Percentiles rank a stretch among this genome's conserved stretches.
phyloP scores from a whole-genome alignment of 495 filamentous ascomycete species.

The Hypoxylon rickii region DNA sequence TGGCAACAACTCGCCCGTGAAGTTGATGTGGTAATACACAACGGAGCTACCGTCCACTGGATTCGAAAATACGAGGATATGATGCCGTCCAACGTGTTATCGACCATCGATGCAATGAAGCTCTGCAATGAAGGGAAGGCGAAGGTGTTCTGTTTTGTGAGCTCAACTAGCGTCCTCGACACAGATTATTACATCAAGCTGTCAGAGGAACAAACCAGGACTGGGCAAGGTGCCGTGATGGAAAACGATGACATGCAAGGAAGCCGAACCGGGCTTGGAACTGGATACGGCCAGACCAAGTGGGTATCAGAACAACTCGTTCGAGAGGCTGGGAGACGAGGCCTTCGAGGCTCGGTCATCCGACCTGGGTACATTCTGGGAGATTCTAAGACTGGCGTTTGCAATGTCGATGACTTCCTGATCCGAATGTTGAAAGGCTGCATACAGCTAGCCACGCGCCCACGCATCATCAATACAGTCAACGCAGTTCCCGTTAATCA shows the following conservation, averaged over 20 bases:
- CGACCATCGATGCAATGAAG: slow-evolving; percentile 75
- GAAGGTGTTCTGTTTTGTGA: slow-evolving; percentile 83
- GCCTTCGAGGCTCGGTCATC: slow-evolving; percentile 75
- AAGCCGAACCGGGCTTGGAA: slow-evolving; percentile 54
- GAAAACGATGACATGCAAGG: slow-evolving; percentile 54
- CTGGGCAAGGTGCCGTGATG: slow-evolving; percentile 52
- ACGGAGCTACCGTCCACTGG: slow-evolving; percentile 90
- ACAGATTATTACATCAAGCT: slow-evolving; percentile 77
- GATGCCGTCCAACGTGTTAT: slow-evolving; percentile 76
- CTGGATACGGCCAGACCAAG: slow-evolving; percentile 92
- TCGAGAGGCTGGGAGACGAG: slow-evolving; percentile 76
- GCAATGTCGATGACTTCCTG: slow-evolving; percentile 90
- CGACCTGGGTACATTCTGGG: slow-evolving; percentile 88
- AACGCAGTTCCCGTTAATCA: slow-evolving; percentile 90
- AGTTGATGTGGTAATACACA: slow-evolving; percentile 85
- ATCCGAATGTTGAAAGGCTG: slow-evolving; percentile 89
- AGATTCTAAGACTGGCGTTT: slow-evolving; percentile 70
- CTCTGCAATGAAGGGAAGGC: slow-evolving; percentile 78
- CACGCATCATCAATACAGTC: slow-evolving; percentile 82
- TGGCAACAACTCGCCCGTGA: slow-evolving; percentile 68
- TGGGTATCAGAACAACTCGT: slow-evolving; percentile 66
- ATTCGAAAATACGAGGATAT: slow-evolving; percentile 78
- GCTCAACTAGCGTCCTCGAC: slow-evolving; percentile 84
- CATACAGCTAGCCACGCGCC: slow-evolving; percentile 73
- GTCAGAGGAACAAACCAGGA: slow-evolving; percentile 61